These are phyloP conservation scores for Murraya paniculata DNA, from an alignment of 345 rosid species.

Conservation along the genomic window DNA sequence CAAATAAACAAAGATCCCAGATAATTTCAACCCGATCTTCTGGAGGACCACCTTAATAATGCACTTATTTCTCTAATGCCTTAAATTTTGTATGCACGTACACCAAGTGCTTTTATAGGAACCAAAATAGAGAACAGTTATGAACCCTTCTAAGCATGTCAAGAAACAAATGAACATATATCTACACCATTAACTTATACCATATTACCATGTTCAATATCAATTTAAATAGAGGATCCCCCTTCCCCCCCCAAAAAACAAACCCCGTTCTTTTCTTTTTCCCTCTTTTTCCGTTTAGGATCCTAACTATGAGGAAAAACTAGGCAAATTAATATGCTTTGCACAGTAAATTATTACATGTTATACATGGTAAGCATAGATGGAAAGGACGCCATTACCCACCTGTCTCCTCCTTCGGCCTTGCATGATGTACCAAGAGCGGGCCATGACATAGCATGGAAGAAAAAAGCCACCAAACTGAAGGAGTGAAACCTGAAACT, in stretches of 20 bases:
- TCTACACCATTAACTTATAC: neutral
- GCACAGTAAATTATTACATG: neutral
- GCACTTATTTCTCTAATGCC: neutral
- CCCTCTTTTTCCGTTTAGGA: no score
- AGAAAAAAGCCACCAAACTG: slow-evolving; percentile 59
- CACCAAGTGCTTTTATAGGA: neutral
- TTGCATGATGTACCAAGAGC: slow-evolving; percentile 51
- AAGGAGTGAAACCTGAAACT: slow-evolving; percentile 68
- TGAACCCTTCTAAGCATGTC: neutral
- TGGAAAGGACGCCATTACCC: neutral
- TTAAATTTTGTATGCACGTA: neutral
- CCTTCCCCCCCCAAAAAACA: no score
- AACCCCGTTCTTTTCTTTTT: no score
- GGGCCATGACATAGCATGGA: slow-evolving; percentile 59
- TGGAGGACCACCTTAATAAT: neutral
- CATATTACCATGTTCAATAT: neutral
- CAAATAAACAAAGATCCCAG: neutral
- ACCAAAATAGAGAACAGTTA: neutral
- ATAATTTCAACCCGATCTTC: neutral
- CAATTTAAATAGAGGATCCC: no score
- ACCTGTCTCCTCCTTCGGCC: slow-evolving; percentile 53
- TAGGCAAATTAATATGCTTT: neutral
- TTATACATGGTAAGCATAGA: neutral
- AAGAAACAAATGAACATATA: neutral
- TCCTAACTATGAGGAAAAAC: neutral